A percentile compares a stretch with the other conserved stretches of the same genome.
These are phyloP conservation scores for Stellera chamaejasme DNA, from an alignment of 345 rosid species.

Conservation along the genomic window DNA sequence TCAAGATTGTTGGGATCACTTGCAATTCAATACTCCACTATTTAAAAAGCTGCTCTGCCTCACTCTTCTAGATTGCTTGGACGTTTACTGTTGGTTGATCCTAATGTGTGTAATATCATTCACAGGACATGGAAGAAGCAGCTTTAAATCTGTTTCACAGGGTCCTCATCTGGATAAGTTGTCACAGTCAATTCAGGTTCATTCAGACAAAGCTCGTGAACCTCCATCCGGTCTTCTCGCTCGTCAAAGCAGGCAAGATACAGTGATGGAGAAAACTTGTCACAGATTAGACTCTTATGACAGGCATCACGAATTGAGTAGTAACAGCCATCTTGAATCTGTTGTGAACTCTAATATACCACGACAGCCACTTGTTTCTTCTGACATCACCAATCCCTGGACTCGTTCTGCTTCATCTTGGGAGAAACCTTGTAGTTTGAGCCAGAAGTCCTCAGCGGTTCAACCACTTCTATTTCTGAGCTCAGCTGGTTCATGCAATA, in stretches of 20 bases:
- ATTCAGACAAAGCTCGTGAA: constrained; percentile 36
- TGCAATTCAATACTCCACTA: too few species aligned
- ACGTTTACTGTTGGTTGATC: constrained; percentile 13
- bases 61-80: not conserved
- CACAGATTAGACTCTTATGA: constrained; percentile 34
- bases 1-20: too few species aligned
- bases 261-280: constrained; percentile 33
- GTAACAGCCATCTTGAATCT: constrained; percentile 35
- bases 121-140: constrained; percentile 47
- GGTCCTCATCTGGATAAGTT: constrained; percentile 31
- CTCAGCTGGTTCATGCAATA: constrained; percentile 36
- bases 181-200: constrained; percentile 36
- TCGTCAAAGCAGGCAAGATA: constrained; percentile 38
- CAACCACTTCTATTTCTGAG: constrained; percentile 41
- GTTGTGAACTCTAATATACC: constrained; percentile 36
- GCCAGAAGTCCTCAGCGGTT: constrained; percentile 43
- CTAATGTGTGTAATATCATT: constrained; percentile 17
- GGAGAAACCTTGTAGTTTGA: constrained; percentile 46
- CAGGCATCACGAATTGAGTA: constrained; percentile 32
- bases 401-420: constrained; percentile 45
- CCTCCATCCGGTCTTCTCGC: constrained; percentile 29
- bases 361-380: constrained; percentile 27
- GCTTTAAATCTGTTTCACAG: constrained; percentile 31
- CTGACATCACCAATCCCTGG: constrained; percentile 46
- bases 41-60: too few species aligned